phyloP scores from a whole-genome alignment of 2,329 filamentous ascomycete genomes.

The Akanthomyces lecanii region DNA sequence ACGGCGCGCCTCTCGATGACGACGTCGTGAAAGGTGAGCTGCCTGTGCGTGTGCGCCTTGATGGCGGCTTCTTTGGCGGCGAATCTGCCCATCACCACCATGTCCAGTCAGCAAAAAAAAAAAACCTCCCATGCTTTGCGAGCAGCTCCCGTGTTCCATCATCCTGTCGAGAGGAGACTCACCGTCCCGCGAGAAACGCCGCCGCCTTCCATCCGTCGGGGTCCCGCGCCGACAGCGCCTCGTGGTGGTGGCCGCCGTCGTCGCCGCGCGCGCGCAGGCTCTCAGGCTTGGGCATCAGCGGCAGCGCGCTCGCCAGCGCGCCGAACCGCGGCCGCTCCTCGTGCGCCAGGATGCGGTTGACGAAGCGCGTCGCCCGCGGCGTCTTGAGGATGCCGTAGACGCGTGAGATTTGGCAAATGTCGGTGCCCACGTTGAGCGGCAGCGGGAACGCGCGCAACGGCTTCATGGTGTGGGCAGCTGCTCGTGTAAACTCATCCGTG shows the following conservation, averaged over 20 bases:
- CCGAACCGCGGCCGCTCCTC: slow-evolving; percentile 31
- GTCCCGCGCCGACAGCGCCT: slow-evolving; percentile 15
- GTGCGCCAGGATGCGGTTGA: slow-evolving; percentile 43
- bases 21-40: slow-evolving; percentile 60
- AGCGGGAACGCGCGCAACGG: slow-evolving; percentile 52
- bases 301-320: neutral
- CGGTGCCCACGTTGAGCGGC: slow-evolving; percentile 68
- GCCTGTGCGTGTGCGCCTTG: slow-evolving; percentile 62
- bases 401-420: slow-evolving; percentile 68
- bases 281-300: neutral
- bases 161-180: slow-evolving; percentile 17
- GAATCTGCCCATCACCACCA: slow-evolving; percentile 37
- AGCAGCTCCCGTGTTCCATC: too few relatives aligned
- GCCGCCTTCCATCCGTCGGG: slow-evolving; percentile 35
- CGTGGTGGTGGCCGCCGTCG: slow-evolving; percentile 18
- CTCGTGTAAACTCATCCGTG: neutral
- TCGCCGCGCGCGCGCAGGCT: slow-evolving; percentile 28
- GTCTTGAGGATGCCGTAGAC: slow-evolving; percentile 55
- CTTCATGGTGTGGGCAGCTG: slow-evolving; percentile 24
- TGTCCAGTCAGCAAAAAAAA: too few relatives aligned
- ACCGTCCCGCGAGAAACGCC: slow-evolving; percentile 44
- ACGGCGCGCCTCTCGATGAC: slow-evolving; percentile 34
- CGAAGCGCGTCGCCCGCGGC: slow-evolving; percentile 39
- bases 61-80: slow-evolving; percentile 73
- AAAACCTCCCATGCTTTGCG: too few relatives aligned